Evolutionary conservation across 202 grass and related monocot species (phyloP).

Genomic region (Saccharum hybrid): DNA sequence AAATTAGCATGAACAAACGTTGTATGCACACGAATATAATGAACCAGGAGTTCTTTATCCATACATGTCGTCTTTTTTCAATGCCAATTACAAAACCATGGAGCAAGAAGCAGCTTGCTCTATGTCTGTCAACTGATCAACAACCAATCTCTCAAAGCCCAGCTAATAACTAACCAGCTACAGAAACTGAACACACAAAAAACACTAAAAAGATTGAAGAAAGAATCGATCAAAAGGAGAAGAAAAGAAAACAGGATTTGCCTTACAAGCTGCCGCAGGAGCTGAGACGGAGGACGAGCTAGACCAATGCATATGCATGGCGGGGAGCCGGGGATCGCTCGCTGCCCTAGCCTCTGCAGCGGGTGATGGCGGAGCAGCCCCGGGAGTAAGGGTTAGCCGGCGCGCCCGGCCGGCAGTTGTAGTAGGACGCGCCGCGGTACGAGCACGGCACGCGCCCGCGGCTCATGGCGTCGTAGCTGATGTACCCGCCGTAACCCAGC

Average conservation of each 20-base stretch:
- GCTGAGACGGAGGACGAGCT: not conserved
- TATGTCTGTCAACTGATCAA: not conserved
- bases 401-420: constrained; percentile 73
- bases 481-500: constrained; percentile 37
- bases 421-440: too few species aligned
- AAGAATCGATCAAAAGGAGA: not conserved
- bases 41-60: constrained; percentile 30
- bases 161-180: not conserved
- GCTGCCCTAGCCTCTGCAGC: constrained; percentile 54
- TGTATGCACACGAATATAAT: not conserved
- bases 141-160: not conserved
- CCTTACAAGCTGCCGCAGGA: constrained; percentile 40
- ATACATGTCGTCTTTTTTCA: not conserved
- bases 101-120: constrained; percentile 11
- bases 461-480: constrained; percentile 74
- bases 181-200: not conserved
- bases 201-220: not conserved
- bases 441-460: constrained; percentile 58
- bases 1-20: not conserved
- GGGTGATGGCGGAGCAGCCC: constrained; percentile 68
- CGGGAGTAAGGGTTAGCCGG: constrained; percentile 75
- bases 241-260: not conserved
- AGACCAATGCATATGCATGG: not conserved
- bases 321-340: not conserved
- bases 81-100: constrained; percentile 38